phyloP scores from a whole-genome alignment of 2,329 filamentous ascomycete species.

The Diaporthe citri region DNA sequence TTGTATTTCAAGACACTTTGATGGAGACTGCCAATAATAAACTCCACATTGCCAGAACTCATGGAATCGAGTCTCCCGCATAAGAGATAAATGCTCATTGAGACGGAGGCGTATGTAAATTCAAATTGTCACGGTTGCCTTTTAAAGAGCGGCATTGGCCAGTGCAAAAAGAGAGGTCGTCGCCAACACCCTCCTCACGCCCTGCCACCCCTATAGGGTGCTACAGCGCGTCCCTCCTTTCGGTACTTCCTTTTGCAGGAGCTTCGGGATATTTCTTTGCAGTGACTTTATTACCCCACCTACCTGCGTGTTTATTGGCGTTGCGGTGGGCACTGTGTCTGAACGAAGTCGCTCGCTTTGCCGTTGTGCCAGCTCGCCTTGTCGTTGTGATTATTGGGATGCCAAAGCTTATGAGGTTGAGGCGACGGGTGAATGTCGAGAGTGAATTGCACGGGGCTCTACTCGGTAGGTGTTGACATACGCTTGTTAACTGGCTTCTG shows the following conservation, averaged over 20 bases:
- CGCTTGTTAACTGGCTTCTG: too few relatives aligned
- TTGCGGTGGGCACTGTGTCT: slow-evolving; percentile 15
- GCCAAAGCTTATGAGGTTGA: neutral
- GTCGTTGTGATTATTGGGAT: neutral
- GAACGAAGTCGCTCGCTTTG: slow-evolving; percentile 13
- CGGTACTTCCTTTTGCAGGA: slow-evolving; percentile 10
- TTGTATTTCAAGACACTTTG: neutral
- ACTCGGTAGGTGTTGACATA: too few relatives aligned
- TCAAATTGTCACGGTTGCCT: too few relatives aligned
- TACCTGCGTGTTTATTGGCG: slow-evolving; percentile 11
- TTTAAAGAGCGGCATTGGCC: neutral
- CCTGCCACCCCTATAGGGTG: slow-evolving; percentile 4
- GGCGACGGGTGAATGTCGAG: neutral
- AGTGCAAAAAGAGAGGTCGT: neutral
- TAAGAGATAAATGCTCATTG: neutral
- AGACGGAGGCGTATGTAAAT: neutral
- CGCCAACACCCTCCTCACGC: neutral
- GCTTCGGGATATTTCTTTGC: slow-evolving; percentile 15
- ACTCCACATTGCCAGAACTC: neutral
- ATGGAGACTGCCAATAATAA: neutral
- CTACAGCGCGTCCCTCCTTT: slow-evolving; percentile 22
- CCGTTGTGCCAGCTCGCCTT: slow-evolving; percentile 4
- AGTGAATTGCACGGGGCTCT: neutral
- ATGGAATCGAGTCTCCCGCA: neutral
- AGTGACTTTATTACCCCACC: neutral